phyloP scores from a whole-genome alignment of 2,329 filamentous ascomycete species.

The Cephalotrichum gorgonifer region DNA sequence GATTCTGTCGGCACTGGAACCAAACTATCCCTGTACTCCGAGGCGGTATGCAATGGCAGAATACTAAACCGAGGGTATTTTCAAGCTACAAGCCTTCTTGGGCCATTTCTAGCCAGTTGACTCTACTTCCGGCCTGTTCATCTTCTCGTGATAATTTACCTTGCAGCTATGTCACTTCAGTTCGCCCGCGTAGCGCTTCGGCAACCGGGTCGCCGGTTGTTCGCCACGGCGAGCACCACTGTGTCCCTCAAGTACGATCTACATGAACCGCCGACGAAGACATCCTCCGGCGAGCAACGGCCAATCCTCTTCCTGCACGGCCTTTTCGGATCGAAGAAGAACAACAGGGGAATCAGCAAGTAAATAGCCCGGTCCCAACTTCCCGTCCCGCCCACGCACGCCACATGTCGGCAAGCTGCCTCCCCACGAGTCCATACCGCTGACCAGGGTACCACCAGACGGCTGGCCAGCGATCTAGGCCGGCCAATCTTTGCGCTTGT shows the following conservation, averaged over 20 bases:
- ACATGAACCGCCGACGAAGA: conserved; percentile 42
- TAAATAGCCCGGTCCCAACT: conserved; percentile 21
- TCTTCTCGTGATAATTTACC: no score
- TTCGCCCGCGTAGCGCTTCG: background rate
- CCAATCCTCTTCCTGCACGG: conserved; percentile 88
- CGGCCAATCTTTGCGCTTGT: conserved; percentile 76
- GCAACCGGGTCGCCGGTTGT: background rate
- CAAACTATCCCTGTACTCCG: no score
- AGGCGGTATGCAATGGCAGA: no score
- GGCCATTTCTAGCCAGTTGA: no score
- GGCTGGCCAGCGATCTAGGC: conserved; percentile 65
- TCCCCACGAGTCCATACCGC: background rate
- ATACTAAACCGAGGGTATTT: no score
- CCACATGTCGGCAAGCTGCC: background rate
- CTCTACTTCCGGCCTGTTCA: no score
- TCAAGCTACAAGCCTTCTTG: no score
- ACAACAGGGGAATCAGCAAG: conserved; percentile 93
- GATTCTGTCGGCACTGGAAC: no score
- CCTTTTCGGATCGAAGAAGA: conserved; percentile 89
- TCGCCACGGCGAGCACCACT: background rate
- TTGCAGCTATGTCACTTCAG: background rate
- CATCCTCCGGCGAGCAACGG: conserved; percentile 19
- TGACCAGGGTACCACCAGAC: conserved; percentile 41
- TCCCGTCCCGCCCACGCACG: background rate
- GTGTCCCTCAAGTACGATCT: conserved; percentile 52